Conservation (phyloP, 2,329 filamentous ascomycete species). For the Botrytis fragariae region DNA sequence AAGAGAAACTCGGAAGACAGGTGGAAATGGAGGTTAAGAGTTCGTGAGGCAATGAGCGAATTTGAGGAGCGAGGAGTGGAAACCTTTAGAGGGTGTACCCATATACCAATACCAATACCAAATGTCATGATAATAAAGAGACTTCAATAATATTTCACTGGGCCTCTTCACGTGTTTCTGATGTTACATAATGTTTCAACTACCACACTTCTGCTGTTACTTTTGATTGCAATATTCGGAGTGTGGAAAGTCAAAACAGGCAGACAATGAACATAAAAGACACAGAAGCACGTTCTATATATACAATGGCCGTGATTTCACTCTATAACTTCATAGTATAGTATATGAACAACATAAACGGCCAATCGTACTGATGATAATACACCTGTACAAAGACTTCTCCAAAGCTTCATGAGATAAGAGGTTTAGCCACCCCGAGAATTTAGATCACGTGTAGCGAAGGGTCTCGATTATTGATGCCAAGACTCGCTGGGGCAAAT, state of each 20-base stretch:
- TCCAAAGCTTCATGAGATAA: neutral
- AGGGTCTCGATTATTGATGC: neutral
- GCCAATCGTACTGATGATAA: too few species aligned
- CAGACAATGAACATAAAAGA: neutral
- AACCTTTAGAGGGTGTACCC: neutral
- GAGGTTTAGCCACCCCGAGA: neutral
- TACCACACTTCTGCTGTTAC: neutral
- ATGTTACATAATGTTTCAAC: neutral
- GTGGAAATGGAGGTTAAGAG: neutral
- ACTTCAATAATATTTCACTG: neutral
- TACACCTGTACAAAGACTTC: neutral
- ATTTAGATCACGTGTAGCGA: neutral
- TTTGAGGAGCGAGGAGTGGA: neutral
- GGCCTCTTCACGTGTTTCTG: neutral
- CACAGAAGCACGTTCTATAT: neutral
- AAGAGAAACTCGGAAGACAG: neutral
- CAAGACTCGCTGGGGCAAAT: neutral
- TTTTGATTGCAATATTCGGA: neutral
- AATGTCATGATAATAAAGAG: slow-evolving; percentile 16
- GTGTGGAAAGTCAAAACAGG: neutral
- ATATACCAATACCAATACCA: slow-evolving; percentile 15
- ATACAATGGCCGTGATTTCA: too few species aligned
- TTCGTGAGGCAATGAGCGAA: neutral
- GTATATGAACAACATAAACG: neutral
- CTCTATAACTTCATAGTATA: neutral